Percentiles rank a stretch among this genome's conserved stretches.
Evolutionary conservation across 805 yeast genomes (phyloP).

Genomic region (Zygosaccharomyces pseudorouxii): DNA sequence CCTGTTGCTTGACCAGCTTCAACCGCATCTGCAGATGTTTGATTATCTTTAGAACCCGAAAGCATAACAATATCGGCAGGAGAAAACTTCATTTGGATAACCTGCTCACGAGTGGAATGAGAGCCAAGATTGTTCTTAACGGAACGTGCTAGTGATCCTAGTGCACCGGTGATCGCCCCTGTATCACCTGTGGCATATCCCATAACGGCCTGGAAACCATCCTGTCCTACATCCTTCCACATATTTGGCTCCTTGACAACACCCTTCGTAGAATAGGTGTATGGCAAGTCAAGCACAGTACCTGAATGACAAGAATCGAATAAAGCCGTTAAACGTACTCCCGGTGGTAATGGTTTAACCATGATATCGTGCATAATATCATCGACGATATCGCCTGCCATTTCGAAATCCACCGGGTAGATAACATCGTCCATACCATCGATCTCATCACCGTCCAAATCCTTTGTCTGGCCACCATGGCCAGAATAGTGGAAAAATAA

Average conservation of each 20-base stretch:
- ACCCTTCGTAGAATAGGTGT: constrained; percentile 76
- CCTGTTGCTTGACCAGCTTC: constrained; percentile 73
- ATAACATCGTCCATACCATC: constrained; percentile 70
- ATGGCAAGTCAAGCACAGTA: constrained; percentile 75
- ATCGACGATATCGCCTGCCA: constrained; percentile 63
- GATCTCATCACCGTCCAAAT: constrained; percentile 68
- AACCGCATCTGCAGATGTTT: constrained; percentile 76
- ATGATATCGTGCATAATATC: constrained; percentile 68
- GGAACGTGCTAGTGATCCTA: constrained; percentile 42
- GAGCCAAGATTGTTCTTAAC: constrained; percentile 40
- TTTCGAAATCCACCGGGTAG: constrained; percentile 68
- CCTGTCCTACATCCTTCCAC: constrained; percentile 69
- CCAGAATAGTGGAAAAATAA: constrained; percentile 82
- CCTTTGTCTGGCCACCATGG: constrained; percentile 75
- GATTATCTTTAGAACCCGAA: constrained; percentile 80
- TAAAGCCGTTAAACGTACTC: constrained; percentile 72
- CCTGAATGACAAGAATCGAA: constrained; percentile 89
- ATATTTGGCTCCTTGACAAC: constrained; percentile 75
- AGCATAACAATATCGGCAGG: constrained; percentile 73
- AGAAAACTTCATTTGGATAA: constrained; percentile 55
- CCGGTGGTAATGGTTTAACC: constrained; percentile 65
- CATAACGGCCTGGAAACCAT: constrained; percentile 53
- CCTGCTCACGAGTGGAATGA: constrained; percentile 39
- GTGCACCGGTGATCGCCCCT: constrained; percentile 39
- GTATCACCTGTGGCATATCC: constrained; percentile 59